Conservation (phyloP, 345 rosid species). For the Excoecaria agallocha region DNA sequence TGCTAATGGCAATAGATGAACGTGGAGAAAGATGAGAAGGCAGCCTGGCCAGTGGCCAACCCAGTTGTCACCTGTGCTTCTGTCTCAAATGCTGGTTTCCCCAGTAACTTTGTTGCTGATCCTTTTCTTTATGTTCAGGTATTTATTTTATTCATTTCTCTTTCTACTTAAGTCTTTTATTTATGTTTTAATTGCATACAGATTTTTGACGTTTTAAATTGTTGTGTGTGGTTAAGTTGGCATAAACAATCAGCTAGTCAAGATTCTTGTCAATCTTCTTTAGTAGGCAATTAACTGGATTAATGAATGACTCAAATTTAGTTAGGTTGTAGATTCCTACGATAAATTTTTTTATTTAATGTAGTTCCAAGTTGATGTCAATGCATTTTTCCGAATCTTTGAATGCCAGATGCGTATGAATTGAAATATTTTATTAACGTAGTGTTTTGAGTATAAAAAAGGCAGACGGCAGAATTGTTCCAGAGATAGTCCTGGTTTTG, state of each 20-base stretch:
- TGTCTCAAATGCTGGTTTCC: slow-evolving; percentile 63
- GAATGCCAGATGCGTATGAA: not conserved
- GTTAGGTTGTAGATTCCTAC: not conserved
- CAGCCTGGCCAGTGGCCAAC: slow-evolving; percentile 94
- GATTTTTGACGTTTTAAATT: not conserved
- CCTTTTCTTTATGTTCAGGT: slow-evolving; percentile 91
- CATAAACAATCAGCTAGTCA: no score
- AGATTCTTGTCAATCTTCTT: no score
- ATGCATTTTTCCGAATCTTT: not conserved
- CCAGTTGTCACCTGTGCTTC: slow-evolving; percentile 94
- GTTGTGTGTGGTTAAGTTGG: not conserved
- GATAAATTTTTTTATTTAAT: not conserved
- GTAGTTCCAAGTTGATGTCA: not conserved
- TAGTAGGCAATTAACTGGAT: not conserved
- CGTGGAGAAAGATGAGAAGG: slow-evolving; percentile 67
- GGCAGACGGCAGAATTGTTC: not conserved
- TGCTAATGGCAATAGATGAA: slow-evolving; percentile 46
- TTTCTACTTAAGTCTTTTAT: not conserved
- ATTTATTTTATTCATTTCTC: not conserved
- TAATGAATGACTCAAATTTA: not conserved
- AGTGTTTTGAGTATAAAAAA: not conserved
- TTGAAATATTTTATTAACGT: not conserved
- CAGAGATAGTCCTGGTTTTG: no score
- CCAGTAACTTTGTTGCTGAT: slow-evolving; percentile 93
- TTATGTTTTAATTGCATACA: not conserved